A percentile compares a stretch with the other conserved stretches of the same genome.
phyloP scores from a whole-genome alignment of 345 rosid species.

The Durio zibethinus region DNA sequence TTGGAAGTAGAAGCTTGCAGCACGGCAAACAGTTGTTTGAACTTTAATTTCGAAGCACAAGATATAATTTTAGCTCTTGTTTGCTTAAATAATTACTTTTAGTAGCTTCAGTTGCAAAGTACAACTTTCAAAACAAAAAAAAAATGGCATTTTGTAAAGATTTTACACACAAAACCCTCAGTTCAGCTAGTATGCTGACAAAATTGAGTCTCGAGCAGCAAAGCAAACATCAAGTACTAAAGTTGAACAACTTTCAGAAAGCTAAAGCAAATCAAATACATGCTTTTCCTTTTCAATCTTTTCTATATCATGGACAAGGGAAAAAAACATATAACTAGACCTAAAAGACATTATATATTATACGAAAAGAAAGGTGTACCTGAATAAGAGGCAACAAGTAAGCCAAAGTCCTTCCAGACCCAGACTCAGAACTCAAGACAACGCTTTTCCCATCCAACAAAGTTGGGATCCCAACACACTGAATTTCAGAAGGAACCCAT shows the following conservation, averaged over 20 bases:
- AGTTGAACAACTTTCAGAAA: not conserved
- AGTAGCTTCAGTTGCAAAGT: not conserved
- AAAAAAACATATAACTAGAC: not conserved
- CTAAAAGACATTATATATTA: not conserved
- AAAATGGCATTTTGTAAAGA: not conserved
- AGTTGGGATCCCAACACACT: conserved; percentile 62
- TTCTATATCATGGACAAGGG: not conserved
- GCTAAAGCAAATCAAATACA: not conserved
- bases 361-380: conserved; percentile 20
- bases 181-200: not conserved
- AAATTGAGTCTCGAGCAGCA: not conserved
- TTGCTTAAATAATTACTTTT: not conserved
- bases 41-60: not conserved
- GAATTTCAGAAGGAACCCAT: conserved; percentile 65
- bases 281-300: not conserved
- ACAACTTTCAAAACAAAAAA: not conserved
- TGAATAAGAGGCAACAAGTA: conserved; percentile 66
- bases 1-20: not conserved
- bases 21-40: not conserved
- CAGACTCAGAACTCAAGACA: conserved; percentile 62
- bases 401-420: conserved; percentile 62
- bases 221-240: not conserved
- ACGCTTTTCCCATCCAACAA: conserved; percentile 54
- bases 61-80: not conserved
- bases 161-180: not conserved